Conservation (phyloP, 2,329 filamentous ascomycete species). For the Penicillium corylophilum region DNA sequence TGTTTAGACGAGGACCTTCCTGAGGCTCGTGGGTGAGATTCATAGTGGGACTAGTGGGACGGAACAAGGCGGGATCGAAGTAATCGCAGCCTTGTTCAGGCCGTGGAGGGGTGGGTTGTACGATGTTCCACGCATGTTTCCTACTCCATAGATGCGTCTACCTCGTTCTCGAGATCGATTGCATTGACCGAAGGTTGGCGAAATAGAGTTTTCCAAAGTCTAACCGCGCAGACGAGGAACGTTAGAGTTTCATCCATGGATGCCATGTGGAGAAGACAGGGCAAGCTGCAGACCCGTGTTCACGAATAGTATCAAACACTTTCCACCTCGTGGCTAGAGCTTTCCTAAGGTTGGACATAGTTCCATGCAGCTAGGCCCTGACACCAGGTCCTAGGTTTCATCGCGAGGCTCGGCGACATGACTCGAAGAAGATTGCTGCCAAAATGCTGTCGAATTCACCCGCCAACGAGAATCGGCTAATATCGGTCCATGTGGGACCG, state of each 20-base stretch:
- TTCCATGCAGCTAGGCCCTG: conserved; percentile 1
- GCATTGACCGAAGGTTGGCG: neutral
- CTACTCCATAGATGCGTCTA: too few species aligned
- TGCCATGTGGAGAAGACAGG: conserved; percentile 4
- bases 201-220: neutral
- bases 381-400: conserved; percentile 6
- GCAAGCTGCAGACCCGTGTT: neutral
- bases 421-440: conserved; percentile 8
- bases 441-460: neutral
- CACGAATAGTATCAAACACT: neutral
- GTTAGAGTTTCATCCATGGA: neutral
- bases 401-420: conserved; percentile 5
- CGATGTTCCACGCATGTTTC: neutral
- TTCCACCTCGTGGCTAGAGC: neutral
- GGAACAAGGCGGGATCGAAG: neutral
- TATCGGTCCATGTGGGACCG: conserved; percentile 4
- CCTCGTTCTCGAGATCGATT: neutral
- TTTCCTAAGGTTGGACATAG: neutral
- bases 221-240: neutral
- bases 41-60: conserved; percentile 6
- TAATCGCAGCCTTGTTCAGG: neutral
- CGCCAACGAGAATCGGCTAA: conserved; percentile 6
- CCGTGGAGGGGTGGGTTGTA: neutral
- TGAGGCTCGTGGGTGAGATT: neutral
- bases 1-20: neutral